phyloP scores from a whole-genome alignment of 441 rosid genomes.

The Kokia cookei region DNA sequence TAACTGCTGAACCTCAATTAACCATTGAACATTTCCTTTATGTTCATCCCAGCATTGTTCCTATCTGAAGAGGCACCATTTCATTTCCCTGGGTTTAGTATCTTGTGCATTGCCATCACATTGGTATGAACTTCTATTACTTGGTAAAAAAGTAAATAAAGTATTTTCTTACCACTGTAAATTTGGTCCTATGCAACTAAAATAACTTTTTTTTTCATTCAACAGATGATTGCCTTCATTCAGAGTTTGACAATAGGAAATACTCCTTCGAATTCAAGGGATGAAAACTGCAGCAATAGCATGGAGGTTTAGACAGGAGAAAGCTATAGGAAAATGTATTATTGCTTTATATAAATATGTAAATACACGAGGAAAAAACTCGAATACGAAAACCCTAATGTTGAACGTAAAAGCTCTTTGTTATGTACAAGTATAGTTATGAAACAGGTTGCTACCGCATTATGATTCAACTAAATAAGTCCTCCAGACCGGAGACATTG shows the following conservation, averaged over 20 bases:
- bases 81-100: conserved; percentile 78
- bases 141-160: not conserved
- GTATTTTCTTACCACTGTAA: not conserved
- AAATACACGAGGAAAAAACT: no score
- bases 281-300: conserved; percentile 4
- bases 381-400: no score
- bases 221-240: conserved; percentile 65
- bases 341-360: not conserved
- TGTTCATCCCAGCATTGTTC: conserved; percentile 53
- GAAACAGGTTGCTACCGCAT: not conserved
- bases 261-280: conserved; percentile 18
- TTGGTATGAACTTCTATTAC: conserved; percentile 27
- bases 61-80: conserved; percentile 74
- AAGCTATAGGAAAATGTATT: not conserved
- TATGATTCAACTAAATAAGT: conserved; percentile 33
- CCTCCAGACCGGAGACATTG: conserved; percentile 34
- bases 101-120: conserved; percentile 54
- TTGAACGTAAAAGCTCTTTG: no score
- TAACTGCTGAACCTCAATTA: not conserved
- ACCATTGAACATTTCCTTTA: not conserved
- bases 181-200: not conserved
- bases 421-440: not conserved
- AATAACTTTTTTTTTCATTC: not conserved
- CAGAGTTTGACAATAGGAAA: conserved; percentile 52
- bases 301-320: not conserved